phyloP scores from a whole-genome alignment of 768 basidiomycete species.

The Rhodotorula paludigena region DNA sequence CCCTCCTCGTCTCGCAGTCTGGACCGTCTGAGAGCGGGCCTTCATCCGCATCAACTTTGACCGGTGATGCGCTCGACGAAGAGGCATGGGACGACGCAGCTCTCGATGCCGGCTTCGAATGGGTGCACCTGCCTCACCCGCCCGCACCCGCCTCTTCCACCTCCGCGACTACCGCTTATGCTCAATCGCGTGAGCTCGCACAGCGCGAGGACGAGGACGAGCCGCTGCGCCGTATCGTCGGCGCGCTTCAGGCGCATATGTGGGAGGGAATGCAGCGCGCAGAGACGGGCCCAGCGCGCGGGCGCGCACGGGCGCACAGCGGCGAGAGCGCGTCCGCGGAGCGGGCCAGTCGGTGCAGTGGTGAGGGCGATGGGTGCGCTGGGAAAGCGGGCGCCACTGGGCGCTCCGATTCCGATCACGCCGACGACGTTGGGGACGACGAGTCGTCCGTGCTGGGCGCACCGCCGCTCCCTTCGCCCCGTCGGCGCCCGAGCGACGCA shows the following conservation, averaged over 20 bases:
- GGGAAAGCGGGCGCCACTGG: too few species aligned
- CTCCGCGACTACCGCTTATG: too few species aligned
- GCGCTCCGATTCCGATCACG: not conserved
- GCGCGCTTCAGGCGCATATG: conserved; percentile 19
- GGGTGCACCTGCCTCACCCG: conserved; percentile 4
- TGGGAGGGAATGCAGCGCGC: conserved; percentile 11
- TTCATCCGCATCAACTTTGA: too few species aligned
- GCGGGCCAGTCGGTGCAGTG: not conserved
- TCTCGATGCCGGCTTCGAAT: conserved; percentile 18
- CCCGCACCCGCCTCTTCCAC: not conserved
- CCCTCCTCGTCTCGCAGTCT: conserved; percentile 11
- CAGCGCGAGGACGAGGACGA: not conserved
- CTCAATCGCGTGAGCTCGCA: not conserved
- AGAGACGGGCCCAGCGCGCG: too few species aligned
- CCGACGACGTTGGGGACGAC: not conserved
- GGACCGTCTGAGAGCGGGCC: not conserved
- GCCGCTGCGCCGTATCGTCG: not conserved
- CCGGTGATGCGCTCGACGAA: not conserved
- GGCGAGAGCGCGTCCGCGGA: too few species aligned
- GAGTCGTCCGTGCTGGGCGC: not conserved
- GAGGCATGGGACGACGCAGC: conserved; percentile 18
- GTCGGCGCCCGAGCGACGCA: not conserved
- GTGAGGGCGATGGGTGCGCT: not conserved
- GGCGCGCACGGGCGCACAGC: not conserved
- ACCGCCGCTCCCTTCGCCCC: not conserved